Conservation (phyloP, 1,139 yeast species). For the Hemisphaericaspora lyxosophila region DNA sequence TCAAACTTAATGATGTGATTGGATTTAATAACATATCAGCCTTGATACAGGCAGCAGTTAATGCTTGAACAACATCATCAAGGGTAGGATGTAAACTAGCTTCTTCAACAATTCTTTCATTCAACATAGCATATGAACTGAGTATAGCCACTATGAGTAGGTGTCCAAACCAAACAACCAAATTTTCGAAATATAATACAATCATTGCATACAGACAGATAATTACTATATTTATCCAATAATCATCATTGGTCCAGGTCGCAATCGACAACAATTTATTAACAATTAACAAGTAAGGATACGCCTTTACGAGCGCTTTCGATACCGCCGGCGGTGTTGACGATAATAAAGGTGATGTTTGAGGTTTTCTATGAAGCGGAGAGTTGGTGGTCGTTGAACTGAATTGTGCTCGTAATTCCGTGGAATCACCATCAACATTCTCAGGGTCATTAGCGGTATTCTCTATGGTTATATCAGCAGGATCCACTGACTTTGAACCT, state of each 20-base stretch:
- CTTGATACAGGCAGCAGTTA: conserved; percentile 73
- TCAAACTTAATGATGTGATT: conserved; percentile 64
- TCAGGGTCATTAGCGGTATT: conserved; percentile 3
- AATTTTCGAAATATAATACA: conserved; percentile 70
- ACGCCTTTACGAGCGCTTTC: conserved; percentile 74
- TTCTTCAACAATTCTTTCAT: conserved; percentile 49
- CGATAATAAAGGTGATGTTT: conserved; percentile 63
- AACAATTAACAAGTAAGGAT: conserved; percentile 75
- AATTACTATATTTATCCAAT: conserved; percentile 70
- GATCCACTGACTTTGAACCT: background rate
- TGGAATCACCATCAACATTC: conserved; percentile 1
- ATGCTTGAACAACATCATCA: conserved; percentile 83
- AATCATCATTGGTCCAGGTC: conserved; percentile 91
- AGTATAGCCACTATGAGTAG: conserved; percentile 66
- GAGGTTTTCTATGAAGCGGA: conserved; percentile 30
- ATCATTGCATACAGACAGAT: conserved; percentile 56
- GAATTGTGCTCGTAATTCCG: conserved; percentile 15
- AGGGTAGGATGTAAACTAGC: conserved; percentile 73
- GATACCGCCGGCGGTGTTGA: conserved; percentile 92
- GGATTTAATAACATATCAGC: conserved; percentile 79
- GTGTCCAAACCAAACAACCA: conserved; percentile 81
- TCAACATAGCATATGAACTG: conserved; percentile 64
- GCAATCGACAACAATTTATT: conserved; percentile 68
- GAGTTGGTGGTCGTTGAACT: conserved; percentile 7
- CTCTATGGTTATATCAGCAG: conserved; percentile 2